A percentile compares a stretch with the other conserved stretches of the same genome.
phyloP scores from a whole-genome alignment of 2,329 filamentous ascomycete species.

The Fusarium armeniacum region DNA sequence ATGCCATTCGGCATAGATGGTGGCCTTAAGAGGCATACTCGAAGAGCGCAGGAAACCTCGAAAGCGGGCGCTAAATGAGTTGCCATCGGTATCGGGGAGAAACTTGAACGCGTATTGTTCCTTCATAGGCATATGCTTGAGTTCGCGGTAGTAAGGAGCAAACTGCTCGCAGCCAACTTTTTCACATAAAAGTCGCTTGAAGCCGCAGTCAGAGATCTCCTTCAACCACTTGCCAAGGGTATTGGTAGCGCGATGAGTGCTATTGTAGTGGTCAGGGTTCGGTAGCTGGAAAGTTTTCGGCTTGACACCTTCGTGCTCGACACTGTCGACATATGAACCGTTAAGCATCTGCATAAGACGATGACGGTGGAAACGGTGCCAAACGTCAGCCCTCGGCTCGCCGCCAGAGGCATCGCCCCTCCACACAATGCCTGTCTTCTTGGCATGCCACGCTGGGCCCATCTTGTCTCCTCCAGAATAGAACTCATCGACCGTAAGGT shows the following conservation, averaged over 20 bases:
- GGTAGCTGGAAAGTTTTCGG: conserved; percentile 66
- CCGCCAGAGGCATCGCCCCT: conserved; percentile 76
- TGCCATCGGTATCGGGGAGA: conserved; percentile 79
- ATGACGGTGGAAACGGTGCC: conserved; percentile 79
- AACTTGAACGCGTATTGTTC: conserved; percentile 72
- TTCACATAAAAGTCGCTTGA: conserved; percentile 59
- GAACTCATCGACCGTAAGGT: conserved; percentile 69
- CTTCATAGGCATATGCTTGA: conserved; percentile 58
- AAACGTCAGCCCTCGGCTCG: conserved; percentile 66
- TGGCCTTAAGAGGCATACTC: conserved; percentile 77
- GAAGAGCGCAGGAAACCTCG: conserved; percentile 74
- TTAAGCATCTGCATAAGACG: conserved; percentile 79
- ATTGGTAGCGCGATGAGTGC: conserved; percentile 52
- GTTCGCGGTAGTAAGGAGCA: conserved; percentile 53
- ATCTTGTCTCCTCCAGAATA: conserved; percentile 70
- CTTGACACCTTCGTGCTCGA: conserved; percentile 59
- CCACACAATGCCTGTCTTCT: conserved; percentile 71
- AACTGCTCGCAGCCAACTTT: conserved; percentile 58
- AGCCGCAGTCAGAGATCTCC: conserved; percentile 60
- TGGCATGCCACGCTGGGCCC: conserved; percentile 70
- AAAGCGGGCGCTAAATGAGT: conserved; percentile 74
- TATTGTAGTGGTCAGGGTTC: conserved; percentile 58
- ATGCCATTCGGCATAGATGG: conserved; percentile 82
- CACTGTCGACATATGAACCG: conserved; percentile 66
- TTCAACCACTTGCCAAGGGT: conserved; percentile 60